phyloP scores from a whole-genome alignment of 2,329 filamentous ascomycete species.

The Aspergillus amoenus region DNA sequence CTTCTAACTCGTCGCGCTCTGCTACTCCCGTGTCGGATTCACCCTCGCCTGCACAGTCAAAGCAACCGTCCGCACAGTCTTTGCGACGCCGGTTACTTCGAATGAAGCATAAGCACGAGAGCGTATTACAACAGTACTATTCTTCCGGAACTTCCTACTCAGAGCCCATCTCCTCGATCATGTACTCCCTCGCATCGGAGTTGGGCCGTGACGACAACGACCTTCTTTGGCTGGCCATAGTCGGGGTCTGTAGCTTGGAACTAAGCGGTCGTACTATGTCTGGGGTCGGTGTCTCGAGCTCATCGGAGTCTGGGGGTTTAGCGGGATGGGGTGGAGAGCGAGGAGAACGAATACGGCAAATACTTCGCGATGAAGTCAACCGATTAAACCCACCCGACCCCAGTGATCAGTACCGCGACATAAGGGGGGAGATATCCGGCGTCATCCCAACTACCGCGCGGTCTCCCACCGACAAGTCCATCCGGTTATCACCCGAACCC shows the following conservation, averaged over 20 bases:
- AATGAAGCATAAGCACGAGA: constrained; percentile 74
- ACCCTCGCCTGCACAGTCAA: constrained; percentile 44
- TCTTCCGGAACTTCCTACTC: constrained; percentile 84
- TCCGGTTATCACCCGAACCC: constrained; percentile 89
- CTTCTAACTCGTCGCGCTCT: constrained; percentile 48
- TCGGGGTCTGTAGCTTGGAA: constrained; percentile 92
- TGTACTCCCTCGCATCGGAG: constrained; percentile 93
- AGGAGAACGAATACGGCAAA: constrained; percentile 78
- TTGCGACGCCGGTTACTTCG: constrained; percentile 72
- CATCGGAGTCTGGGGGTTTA: constrained; percentile 53
- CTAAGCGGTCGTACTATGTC: constrained; percentile 83
- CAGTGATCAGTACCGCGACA: constrained; percentile 58
- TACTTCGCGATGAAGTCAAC: constrained; percentile 89
- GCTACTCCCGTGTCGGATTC: constrained; percentile 44
- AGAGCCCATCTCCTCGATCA: constrained; percentile 89
- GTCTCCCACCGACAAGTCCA: constrained; percentile 87
- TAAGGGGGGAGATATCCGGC: constrained; percentile 67
- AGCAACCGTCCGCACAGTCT: constrained; percentile 67
- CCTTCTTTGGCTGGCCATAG: constrained; percentile 88
- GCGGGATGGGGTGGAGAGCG: constrained; percentile 79
- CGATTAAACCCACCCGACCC: constrained; percentile 80
- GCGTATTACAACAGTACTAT: constrained; percentile 78
- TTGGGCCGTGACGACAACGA: constrained; percentile 96
- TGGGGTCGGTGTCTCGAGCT: constrained; percentile 66
- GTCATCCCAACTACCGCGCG: constrained; percentile 85